phyloP scores from a whole-genome alignment of 176 grass and related monocot genomes.

The Paspalum notatum region DNA sequence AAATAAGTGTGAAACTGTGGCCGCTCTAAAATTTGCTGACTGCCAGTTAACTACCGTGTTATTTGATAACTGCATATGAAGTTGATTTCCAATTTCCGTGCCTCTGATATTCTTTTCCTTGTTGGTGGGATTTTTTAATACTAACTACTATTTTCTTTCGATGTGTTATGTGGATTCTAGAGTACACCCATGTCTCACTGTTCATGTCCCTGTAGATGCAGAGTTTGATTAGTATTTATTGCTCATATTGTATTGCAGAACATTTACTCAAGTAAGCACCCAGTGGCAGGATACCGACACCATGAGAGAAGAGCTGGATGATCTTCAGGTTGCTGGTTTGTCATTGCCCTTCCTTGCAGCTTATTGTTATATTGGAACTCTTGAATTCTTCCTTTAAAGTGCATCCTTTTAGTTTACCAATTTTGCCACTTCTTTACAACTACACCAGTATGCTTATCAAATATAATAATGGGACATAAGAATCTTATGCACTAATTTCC shows the following conservation, averaged over 20 bases:
- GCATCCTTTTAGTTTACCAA: slow-evolving; percentile 9
- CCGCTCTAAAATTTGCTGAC: slow-evolving; percentile 10
- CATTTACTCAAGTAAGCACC: slow-evolving; percentile 98
- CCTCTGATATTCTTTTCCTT: not conserved
- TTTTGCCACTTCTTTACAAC: not conserved
- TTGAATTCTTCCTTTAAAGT: slow-evolving; percentile 17
- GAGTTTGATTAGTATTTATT: slow-evolving; percentile 17
- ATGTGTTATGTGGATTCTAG: slow-evolving; percentile 36
- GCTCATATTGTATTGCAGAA: slow-evolving; percentile 66
- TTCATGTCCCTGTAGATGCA: not conserved
- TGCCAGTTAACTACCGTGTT: slow-evolving; percentile 26
- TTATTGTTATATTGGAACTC: slow-evolving; percentile 30
- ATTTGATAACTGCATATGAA: not conserved
- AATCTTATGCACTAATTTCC: not conserved
- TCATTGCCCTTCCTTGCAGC: slow-evolving; percentile 32
- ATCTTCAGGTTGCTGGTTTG: slow-evolving; percentile 82
- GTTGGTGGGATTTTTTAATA: not conserved
- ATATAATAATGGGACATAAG: not conserved
- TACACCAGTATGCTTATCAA: not conserved
- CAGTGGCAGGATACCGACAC: slow-evolving; percentile 99
- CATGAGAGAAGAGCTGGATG: slow-evolving; percentile 97
- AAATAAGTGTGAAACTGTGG: not conserved
- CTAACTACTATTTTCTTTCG: slow-evolving; percentile 23
- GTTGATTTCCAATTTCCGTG: slow-evolving; percentile 16
- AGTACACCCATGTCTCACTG: not conserved